These are phyloP conservation scores for Fulvia fulva DNA, from an alignment of 2,329 filamentous ascomycete genomes.

Conservation along the genomic window DNA sequence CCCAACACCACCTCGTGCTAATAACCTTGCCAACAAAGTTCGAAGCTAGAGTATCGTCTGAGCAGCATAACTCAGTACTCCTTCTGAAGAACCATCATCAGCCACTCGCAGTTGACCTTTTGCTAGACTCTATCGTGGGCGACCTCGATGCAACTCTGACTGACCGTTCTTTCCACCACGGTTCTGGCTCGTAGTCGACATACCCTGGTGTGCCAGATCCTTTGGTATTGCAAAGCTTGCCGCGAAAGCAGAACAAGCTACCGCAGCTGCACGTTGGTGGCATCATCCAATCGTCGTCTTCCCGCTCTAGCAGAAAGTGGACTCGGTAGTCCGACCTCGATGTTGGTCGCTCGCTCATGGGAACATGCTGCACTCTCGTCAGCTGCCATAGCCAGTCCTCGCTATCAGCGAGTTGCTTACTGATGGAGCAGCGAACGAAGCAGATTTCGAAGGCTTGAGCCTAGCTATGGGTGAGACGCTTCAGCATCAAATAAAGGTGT, in stretches of 20 bases:
- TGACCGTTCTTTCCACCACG: conserved; percentile 1
- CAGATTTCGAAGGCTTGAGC: neutral
- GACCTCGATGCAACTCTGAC: neutral
- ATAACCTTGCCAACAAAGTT: no score
- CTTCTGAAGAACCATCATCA: no score
- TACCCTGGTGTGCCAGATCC: conserved; percentile 4
- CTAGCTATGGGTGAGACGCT: neutral
- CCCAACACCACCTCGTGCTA: no score
- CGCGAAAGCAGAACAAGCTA: conserved; percentile 8
- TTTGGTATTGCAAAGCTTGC: neutral
- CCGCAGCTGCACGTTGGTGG: conserved; percentile 8
- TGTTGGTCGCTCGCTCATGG: neutral
- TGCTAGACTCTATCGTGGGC: neutral
- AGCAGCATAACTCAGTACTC: no score
- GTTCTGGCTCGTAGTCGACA: conserved; percentile 6
- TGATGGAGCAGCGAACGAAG: neutral
- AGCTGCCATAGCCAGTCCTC: neutral
- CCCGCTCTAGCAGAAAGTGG: conserved; percentile 2
- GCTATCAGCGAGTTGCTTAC: neutral
- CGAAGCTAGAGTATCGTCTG: no score
- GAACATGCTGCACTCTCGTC: neutral
- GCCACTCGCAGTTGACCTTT: neutral
- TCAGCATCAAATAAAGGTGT: neutral
- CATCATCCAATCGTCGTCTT: neutral
- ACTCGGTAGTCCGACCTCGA: conserved; percentile 3